Base-by-base conservation (phyloP, 164 flowering plant species). In the Dillenia suffruticosa region DNA sequence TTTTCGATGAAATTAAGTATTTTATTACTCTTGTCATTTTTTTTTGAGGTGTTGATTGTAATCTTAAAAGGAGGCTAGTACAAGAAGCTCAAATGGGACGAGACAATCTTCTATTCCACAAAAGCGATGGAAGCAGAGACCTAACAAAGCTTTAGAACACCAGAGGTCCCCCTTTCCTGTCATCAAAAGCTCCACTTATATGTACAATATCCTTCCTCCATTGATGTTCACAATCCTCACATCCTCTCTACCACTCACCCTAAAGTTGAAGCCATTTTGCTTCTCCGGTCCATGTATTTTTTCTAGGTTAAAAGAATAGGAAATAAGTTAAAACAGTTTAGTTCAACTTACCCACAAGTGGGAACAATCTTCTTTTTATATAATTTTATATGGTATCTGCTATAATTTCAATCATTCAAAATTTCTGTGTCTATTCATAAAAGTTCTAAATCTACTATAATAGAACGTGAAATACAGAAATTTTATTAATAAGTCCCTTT, bases 61-160 rank as follows among this genome's bases (percentile, higher is more conserved):
- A 63, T 59, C 66, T 62, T 73, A 72, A 56, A 57, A 61, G 72
- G 73, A 64, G 67, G 40, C 40, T 32, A 0, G 40, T 5, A 32
- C 40, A 32, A 32, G 40, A 32, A 32, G 40, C 40, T 32, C 40
- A 32, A 32, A 32, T 32, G 40, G 40, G 61, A 49, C 63, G 74
- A 64, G 83, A 79, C 90, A 85, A 79, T 75, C 87, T 83, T 85
- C 77, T 68, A 78, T 65, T 67, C 90, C 74, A 85, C 81, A 77
- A 86, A 86, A 86, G 86, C 63, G 58, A 70, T 56, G 63, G 59
- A 64, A 59, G 57, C 43, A 50, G 59, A 63, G 66, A 51, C 63
- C 68, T 67, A 67, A 49, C 64, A 43, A 49, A 68, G 66, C 76
- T 76, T 72, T 71, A 72, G 65, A 68, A 62, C 54, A 53, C 54